Percentiles rank a stretch among this genome's conserved stretches.
phyloP scores from a whole-genome alignment of 106 monocot species.

The Xerophyta viscosa region DNA sequence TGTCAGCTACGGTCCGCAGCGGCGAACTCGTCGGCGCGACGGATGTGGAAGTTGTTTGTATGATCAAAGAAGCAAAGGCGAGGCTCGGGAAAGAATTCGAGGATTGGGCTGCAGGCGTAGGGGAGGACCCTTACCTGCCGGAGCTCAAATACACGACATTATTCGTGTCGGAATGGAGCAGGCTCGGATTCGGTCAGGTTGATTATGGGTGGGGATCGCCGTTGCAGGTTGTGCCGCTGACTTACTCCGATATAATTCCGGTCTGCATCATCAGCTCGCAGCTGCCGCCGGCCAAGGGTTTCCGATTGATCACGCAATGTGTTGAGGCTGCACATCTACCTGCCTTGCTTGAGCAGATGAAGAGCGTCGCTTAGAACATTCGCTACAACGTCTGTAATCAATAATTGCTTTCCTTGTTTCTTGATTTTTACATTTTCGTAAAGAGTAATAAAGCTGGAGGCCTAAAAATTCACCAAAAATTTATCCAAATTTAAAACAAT shows the following conservation, averaged over 20 bases:
- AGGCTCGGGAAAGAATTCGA: slow-evolving; percentile 2
- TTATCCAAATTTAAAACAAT: too few relatives aligned
- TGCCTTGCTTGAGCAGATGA: slow-evolving; percentile 1
- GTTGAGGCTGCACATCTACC: slow-evolving; percentile 1
- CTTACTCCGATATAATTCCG: slow-evolving; percentile 15
- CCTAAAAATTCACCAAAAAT: too few relatives aligned
- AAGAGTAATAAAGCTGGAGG: too few relatives aligned
- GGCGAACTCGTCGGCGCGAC: not conserved
- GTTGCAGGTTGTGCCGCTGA: slow-evolving; percentile 7
- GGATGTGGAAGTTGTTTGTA: slow-evolving; percentile 1
- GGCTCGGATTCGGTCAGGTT: slow-evolving; percentile 14
- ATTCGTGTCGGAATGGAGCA: slow-evolving; percentile 17
- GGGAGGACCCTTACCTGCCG: slow-evolving; percentile 14
- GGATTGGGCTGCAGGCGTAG: slow-evolving; percentile 2
- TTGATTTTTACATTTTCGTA: too few relatives aligned
- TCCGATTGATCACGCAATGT: slow-evolving; percentile 9
- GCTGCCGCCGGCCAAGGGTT: slow-evolving; percentile 3
- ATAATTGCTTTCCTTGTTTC: too few relatives aligned
- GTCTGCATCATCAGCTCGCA: slow-evolving; percentile 7
- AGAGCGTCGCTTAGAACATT: too few relatives aligned
- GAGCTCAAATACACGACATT: slow-evolving; percentile 2
- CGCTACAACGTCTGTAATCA: too few relatives aligned
- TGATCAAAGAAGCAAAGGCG: slow-evolving; percentile 11
- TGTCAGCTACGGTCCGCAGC: not conserved
- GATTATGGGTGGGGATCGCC: slow-evolving; percentile 15